Percentiles rank a stretch among this genome's conserved stretches.
Conservation (phyloP, 139 green algal species). For the Coelastrella sp. region DNA sequence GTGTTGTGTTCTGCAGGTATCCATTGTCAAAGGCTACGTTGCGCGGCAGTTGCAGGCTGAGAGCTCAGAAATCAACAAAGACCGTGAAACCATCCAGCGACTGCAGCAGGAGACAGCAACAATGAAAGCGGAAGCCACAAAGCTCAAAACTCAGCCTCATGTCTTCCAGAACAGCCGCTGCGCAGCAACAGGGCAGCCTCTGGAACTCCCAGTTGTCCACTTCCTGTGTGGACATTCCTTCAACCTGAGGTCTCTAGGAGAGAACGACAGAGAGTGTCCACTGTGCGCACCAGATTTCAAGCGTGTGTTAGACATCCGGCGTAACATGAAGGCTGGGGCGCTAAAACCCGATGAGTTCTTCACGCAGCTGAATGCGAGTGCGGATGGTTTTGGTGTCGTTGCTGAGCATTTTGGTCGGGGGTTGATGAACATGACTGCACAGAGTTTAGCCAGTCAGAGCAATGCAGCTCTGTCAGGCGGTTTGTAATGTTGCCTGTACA, state of each 20-base stretch:
- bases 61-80: conserved; percentile 48
- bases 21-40: conserved; percentile 78
- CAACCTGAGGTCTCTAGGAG: conserved; percentile 91
- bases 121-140: conserved; percentile 74
- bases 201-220: conserved; percentile 96
- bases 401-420: conserved; percentile 92
- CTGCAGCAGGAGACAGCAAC: conserved; percentile 79
- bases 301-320: conserved; percentile 76
- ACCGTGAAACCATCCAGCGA: conserved; percentile 59
- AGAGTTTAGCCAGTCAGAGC: conserved; percentile 33
- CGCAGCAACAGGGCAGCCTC: conserved; percentile 73
- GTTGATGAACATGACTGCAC: conserved; percentile 80
- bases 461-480: neutral
- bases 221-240: conserved; percentile 97
- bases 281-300: conserved; percentile 88
- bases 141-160: conserved; percentile 77
- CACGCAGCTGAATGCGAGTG: conserved; percentile 82
- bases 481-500: neutral
- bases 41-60: conserved; percentile 69
- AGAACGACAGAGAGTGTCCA: conserved; percentile 87
- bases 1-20: conserved; percentile 40
- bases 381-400: conserved; percentile 91
- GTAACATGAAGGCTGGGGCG: conserved; percentile 64
- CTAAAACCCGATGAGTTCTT: conserved; percentile 94
- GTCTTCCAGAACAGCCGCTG: conserved; percentile 92